phyloP scores from a whole-genome alignment of 768 basidiomycete species.

The Suillus subluteus region DNA sequence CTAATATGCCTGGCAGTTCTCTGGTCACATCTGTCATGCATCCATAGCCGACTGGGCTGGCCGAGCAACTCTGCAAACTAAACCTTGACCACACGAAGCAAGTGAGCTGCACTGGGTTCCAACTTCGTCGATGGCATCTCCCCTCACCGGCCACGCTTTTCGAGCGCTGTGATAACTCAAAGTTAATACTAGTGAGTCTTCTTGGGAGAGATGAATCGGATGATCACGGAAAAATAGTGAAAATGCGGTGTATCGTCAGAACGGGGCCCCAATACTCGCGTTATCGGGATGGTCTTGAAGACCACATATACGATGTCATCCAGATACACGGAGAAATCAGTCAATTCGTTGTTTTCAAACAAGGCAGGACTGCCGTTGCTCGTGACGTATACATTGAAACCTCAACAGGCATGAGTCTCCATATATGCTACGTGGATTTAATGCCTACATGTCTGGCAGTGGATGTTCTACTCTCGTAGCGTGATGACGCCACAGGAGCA shows the following conservation, averaged over 20 bases:
- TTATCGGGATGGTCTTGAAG: neutral
- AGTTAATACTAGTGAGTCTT: neutral
- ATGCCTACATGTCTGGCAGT: neutral
- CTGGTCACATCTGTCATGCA: neutral
- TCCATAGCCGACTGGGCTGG: neutral
- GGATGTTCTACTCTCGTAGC: neutral
- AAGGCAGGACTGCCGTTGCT: neutral
- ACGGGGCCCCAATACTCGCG: neutral
- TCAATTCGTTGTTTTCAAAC: neutral
- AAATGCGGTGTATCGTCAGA: neutral
- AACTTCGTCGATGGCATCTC: neutral
- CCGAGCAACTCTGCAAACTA: neutral
- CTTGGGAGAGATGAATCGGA: constrained; percentile 6
- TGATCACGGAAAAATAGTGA: constrained; percentile 3
- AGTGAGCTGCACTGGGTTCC: neutral
- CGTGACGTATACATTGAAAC: neutral
- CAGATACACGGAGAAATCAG: neutral
- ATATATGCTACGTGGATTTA: neutral
- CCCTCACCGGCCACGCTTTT: constrained; percentile 2
- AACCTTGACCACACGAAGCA: neutral
- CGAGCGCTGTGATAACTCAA: constrained; percentile 7
- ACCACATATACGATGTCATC: neutral
- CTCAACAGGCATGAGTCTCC: neutral
- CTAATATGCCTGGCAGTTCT: neutral
- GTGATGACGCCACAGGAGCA: neutral